Base-by-base conservation (phyloP, 305 asterid genomes). In the Euphrasia arctica region DNA sequence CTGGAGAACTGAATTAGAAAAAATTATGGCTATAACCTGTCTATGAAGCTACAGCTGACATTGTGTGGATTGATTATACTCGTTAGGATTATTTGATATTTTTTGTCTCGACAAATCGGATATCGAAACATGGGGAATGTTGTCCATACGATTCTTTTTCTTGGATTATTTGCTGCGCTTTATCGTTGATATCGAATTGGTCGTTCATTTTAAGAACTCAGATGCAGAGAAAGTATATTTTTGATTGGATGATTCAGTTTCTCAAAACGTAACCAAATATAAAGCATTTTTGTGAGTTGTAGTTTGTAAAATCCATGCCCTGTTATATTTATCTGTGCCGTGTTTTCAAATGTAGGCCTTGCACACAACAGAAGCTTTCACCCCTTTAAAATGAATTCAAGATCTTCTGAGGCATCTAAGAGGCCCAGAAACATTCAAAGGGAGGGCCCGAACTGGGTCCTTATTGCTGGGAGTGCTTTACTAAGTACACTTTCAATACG, bases 381-480 rank as follows among this genome's bases (percentile, higher is more conserved):
- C 28, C 71, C 71, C 68, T 64, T 49, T 34, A 59, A 68, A 73
- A 88, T 90, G 97, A 81, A 83, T 77, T 79, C 93, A 70, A 83
- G 82, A 75, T 61, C 68, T 60, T 70, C 74, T 15, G 90, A 72
- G 71, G 72, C 77, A 51, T 66, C 82, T 29, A 77, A 78, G 73
- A 77, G 83, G 72, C 75, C 90, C 62, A 75, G 70, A 68, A 77
- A 79, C 70, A 70, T 69, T 34, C 88, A 77, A 64, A 78, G 77
- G 42, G 95, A 85, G 68, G 91, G 94, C 45, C 87, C 95, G 11
- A 88, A 91, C 67, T 91, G 98, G 96, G 68, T 91, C 72, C 77
- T 91, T 69, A 82, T 91, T 70, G 96, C 94, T 27, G 96, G 96
- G 45, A 84, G 94, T 80, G 95, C 91, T 36, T 72, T 91, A 74